A percentile compares a stretch with the other conserved stretches of the same genome.
phyloP scores from a whole-genome alignment of 2,329 filamentous ascomycete species.

The Cladosporium sp. region DNA sequence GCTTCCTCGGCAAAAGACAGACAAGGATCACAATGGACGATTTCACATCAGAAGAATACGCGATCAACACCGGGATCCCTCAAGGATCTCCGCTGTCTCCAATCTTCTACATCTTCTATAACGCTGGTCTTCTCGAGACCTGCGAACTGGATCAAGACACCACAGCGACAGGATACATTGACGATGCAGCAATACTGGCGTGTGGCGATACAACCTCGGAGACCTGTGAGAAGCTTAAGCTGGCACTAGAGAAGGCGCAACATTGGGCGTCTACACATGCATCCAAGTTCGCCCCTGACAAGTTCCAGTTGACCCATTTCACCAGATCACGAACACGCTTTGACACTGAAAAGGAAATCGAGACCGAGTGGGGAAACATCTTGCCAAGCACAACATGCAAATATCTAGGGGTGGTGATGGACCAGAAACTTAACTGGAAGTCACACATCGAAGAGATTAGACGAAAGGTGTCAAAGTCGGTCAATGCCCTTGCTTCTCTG shows the following conservation, averaged over 20 bases:
- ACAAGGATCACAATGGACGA: constrained; percentile 16
- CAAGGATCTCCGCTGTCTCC: constrained; percentile 27
- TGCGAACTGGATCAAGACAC: constrained; percentile 14
- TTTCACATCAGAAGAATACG: constrained; percentile 15
- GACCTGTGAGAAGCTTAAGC: constrained; percentile 13
- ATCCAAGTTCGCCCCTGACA: constrained; percentile 25
- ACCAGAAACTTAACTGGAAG: neutral
- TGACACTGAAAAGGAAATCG: too few relatives aligned
- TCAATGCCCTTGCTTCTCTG: neutral
- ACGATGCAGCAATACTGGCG: constrained; percentile 22
- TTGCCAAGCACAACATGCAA: constrained; percentile 20
- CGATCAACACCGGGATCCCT: constrained; percentile 24
- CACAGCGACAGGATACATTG: constrained; percentile 20
- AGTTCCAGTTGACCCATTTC: constrained; percentile 24
- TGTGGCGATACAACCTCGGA: constrained; percentile 16
- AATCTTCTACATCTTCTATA: constrained; percentile 32
- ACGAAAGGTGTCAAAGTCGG: neutral
- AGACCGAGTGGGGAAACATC: too few relatives aligned
- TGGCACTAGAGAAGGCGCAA: neutral
- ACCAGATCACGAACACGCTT: neutral
- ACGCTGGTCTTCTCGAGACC: constrained; percentile 24
- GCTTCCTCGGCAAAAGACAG: constrained; percentile 19
- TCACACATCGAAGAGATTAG: neutral
- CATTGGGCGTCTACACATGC: constrained; percentile 23
- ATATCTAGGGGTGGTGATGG: neutral